phyloP scores from a whole-genome alignment of 139 green algal genomes.

The Marvania coccoides region DNA sequence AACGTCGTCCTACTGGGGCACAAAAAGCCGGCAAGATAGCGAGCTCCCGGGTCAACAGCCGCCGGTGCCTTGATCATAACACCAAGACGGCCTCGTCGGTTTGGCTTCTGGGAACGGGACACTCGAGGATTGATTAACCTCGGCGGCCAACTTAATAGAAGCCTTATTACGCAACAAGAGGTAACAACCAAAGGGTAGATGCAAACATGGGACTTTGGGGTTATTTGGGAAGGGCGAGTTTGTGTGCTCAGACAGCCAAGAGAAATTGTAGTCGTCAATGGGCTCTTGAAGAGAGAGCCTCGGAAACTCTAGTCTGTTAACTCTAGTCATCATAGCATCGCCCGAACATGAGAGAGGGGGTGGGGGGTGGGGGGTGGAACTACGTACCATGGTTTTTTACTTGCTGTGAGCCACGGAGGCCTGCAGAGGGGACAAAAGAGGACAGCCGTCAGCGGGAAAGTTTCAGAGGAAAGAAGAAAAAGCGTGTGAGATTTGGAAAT shows the following conservation, averaged over 20 bases:
- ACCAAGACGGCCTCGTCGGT: slow-evolving; percentile 35
- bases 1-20: slow-evolving; percentile 42
- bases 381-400: no score
- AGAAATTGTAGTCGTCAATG: slow-evolving; percentile 62
- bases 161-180: slow-evolving; percentile 10
- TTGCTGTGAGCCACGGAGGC: not conserved
- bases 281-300: slow-evolving; percentile 33
- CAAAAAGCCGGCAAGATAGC: slow-evolving; percentile 44
- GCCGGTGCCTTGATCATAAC: slow-evolving; percentile 55
- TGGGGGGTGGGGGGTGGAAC: no score
- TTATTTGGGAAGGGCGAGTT: not conserved
- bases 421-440: not conserved
- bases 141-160: slow-evolving; percentile 70
- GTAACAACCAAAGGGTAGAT: not conserved
- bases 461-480: not conserved
- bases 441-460: not conserved
- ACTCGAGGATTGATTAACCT: slow-evolving; percentile 27
- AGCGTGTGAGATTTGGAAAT: no score
- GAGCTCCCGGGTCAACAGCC: slow-evolving; percentile 33
- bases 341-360: not conserved
- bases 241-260: slow-evolving; percentile 75
- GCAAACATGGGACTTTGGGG: not conserved
- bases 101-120: slow-evolving; percentile 66
- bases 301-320: slow-evolving; percentile 81
- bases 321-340: slow-evolving; percentile 51